phyloP scores from a whole-genome alignment of 352 stramenopile genomes.

The Blastocystis sp. region DNA sequence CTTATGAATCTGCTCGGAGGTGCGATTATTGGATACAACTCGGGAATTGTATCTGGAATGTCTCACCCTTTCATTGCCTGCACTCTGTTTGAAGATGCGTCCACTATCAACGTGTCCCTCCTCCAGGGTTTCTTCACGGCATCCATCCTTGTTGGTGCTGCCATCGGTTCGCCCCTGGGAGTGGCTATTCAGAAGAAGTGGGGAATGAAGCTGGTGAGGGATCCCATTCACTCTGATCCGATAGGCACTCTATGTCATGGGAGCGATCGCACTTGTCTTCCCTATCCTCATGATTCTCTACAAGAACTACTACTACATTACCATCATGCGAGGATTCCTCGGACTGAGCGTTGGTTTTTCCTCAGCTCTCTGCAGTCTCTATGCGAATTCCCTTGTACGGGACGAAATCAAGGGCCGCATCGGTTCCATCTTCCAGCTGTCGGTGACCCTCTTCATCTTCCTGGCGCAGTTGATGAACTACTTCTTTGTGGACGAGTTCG shows the following conservation, averaged over 20 bases:
- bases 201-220: constrained; percentile 45
- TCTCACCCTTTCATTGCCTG: constrained; percentile 41
- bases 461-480: constrained; percentile 41
- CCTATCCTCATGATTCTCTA: constrained; percentile 30
- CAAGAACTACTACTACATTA: constrained; percentile 35
- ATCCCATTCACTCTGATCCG: not conserved
- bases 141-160: constrained; percentile 34
- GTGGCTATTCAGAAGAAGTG: constrained; percentile 28
- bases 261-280: constrained; percentile 30
- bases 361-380: constrained; percentile 35
- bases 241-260: constrained; percentile 29
- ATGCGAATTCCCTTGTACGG: constrained; percentile 38
- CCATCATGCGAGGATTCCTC: constrained; percentile 9
- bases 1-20: constrained; percentile 50
- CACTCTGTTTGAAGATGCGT: not conserved
- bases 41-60: constrained; percentile 40
- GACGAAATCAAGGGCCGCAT: constrained; percentile 38
- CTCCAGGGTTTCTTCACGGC: constrained; percentile 50
- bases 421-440: constrained; percentile 32
- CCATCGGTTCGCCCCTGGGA: constrained; percentile 48
- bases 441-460: constrained; percentile 15
- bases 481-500: not conserved
- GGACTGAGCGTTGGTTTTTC: constrained; percentile 31
- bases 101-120: not conserved
- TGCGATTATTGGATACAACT: constrained; percentile 36